Percentiles rank a stretch among this genome's conserved stretches.
Evolutionary conservation across 225 moss, liverwort and hornwort genomes (phyloP).

Genomic region (Anthoceros angustus): DNA sequence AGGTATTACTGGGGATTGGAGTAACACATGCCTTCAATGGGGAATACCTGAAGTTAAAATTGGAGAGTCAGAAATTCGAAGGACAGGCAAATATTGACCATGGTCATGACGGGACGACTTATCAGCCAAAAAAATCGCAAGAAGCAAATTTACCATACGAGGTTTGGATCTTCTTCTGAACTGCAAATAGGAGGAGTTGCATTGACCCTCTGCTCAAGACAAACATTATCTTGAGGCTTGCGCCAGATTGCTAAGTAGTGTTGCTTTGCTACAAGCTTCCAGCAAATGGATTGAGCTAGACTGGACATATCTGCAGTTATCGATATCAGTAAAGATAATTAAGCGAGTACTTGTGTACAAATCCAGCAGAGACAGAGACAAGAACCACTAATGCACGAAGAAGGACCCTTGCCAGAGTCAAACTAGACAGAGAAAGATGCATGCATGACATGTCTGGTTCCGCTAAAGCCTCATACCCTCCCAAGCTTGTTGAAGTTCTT

Average conservation of each 20-base stretch:
- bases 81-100: no score
- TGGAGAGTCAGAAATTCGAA: not conserved
- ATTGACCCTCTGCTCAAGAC: constrained; percentile 26
- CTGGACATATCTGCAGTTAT: constrained; percentile 41
- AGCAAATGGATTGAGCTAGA: constrained; percentile 40
- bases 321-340: not conserved
- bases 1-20: constrained; percentile 20
- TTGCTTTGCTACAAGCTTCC: constrained; percentile 52
- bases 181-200: constrained; percentile 32
- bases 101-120: no score
- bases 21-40: constrained; percentile 35
- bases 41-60: constrained; percentile 29
- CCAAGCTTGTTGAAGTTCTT: constrained; percentile 15
- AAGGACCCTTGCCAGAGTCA: constrained; percentile 7
- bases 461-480: constrained; percentile 17
- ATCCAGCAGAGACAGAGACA: no score
- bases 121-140: no score
- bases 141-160: constrained; percentile 29
- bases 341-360: no score
- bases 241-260: constrained; percentile 43
- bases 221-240: constrained; percentile 32
- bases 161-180: constrained; percentile 34
- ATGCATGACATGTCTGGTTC: not conserved
- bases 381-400: not conserved
- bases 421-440: not conserved